Conservation (phyloP, 345 rosid species). For the Eutrema japonicum region DNA sequence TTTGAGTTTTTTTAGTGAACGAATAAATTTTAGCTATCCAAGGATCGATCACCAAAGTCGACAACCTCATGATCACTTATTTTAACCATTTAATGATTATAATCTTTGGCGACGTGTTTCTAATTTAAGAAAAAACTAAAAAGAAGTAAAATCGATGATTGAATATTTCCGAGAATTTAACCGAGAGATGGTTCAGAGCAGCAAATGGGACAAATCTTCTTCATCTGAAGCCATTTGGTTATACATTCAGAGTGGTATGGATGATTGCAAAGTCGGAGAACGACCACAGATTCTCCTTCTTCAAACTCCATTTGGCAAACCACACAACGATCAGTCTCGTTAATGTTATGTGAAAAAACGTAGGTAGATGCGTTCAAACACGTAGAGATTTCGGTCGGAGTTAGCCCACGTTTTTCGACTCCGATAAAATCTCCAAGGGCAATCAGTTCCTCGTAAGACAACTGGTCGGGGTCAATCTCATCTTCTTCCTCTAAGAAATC, state of each 20-base stretch:
- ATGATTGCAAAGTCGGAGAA: constrained; percentile 60
- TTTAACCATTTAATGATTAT: background rate
- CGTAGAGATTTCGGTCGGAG: constrained; percentile 47
- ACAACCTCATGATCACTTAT: background rate
- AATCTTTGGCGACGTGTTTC: constrained; percentile 8
- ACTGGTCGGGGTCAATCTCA: constrained; percentile 69
- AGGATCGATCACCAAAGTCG: background rate
- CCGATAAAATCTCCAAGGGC: constrained; percentile 73
- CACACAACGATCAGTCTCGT: constrained; percentile 65
- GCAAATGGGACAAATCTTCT: constrained; percentile 80
- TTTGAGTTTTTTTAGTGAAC: background rate
- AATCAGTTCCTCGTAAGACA: constrained; percentile 73
- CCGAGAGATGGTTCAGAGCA: constrained; percentile 49
- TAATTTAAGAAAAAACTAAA: background rate
- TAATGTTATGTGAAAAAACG: constrained; percentile 22
- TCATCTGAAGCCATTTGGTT: constrained; percentile 67
- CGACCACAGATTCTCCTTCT: constrained; percentile 58
- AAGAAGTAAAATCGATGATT: background rate
- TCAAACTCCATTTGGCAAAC: constrained; percentile 77
- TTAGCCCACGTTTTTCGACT: constrained; percentile 61
- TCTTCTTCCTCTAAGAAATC: constrained; percentile 54
- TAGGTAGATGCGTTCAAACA: constrained; percentile 44
- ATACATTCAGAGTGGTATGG: constrained; percentile 71
- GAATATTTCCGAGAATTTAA: background rate
- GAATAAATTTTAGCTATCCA: background rate